Percentiles rank a stretch among this genome's conserved stretches.
Conservation (phyloP, 2,329 filamentous ascomycete genomes). For the Cryphonectria japonica region DNA sequence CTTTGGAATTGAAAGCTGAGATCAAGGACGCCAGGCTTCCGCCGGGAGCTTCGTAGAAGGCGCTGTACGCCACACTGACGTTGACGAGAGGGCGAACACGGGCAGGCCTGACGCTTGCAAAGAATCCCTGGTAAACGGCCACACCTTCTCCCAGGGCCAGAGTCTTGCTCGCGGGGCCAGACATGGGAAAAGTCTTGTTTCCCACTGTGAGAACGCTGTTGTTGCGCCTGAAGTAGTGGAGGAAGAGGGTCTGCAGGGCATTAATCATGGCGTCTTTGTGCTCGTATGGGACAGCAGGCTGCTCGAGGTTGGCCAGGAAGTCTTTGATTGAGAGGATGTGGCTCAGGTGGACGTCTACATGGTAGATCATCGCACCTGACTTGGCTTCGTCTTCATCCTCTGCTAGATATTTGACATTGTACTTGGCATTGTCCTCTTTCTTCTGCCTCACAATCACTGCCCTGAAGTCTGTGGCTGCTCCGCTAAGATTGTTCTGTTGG, state of each 20-base stretch:
- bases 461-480: not conserved
- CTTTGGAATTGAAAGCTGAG: not conserved
- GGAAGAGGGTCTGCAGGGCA: not conserved
- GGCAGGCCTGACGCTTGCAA: not conserved
- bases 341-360: not conserved
- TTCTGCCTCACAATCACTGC: not conserved
- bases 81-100: not conserved
- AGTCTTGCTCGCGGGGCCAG: not conserved
- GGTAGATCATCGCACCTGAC: not conserved
- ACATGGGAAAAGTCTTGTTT: not conserved
- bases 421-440: not conserved
- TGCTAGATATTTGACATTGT: constrained; percentile 6
- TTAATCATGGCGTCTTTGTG: not conserved
- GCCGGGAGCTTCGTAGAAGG: not conserved
- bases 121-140: not conserved
- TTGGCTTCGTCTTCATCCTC: constrained; percentile 6
- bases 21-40: not conserved
- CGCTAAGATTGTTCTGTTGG: not conserved
- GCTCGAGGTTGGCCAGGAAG: not conserved
- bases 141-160: not conserved
- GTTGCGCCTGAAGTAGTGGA: not conserved
- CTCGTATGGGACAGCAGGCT: not conserved
- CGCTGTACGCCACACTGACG: not conserved
- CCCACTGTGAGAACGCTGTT: not conserved
- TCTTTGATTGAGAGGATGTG: not conserved